Percentiles rank a stretch among this genome's conserved stretches.
Evolutionary conservation across 2,329 filamentous ascomycete species (phyloP).

Genomic region (Pleurostoma richardsiae): DNA sequence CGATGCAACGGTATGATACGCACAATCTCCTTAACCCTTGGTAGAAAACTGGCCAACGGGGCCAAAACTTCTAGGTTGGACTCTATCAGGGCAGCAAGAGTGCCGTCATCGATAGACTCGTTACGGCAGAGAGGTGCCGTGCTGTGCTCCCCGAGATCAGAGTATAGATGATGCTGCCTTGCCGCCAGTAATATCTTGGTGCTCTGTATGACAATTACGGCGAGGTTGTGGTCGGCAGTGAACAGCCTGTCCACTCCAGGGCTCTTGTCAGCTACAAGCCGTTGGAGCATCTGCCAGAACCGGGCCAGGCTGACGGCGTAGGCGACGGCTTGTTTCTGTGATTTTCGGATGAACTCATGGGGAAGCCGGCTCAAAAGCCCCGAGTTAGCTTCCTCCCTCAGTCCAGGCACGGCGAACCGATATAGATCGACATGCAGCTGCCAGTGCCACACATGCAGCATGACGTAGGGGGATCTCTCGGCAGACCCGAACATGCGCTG

Average conservation of each 20-base stretch:
- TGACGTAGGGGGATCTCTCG: slow-evolving; percentile 27
- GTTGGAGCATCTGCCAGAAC: slow-evolving; percentile 27
- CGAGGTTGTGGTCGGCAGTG: slow-evolving; percentile 11
- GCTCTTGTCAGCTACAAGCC: slow-evolving; percentile 18
- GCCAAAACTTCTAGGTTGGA: slow-evolving; percentile 26
- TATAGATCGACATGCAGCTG: slow-evolving; percentile 32
- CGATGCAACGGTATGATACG: background rate
- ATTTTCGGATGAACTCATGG: slow-evolving; percentile 25
- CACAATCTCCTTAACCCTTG: slow-evolving; percentile 10
- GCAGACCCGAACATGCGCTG: slow-evolving; percentile 20
- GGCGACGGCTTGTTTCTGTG: slow-evolving; percentile 31
- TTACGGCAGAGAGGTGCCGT: slow-evolving; percentile 29
- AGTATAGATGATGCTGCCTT: slow-evolving; percentile 26
- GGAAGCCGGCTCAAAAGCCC: slow-evolving; percentile 28
- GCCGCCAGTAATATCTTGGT: slow-evolving; percentile 26
- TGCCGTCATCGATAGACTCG: slow-evolving; percentile 21
- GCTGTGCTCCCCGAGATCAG: slow-evolving; percentile 25
- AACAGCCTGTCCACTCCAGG: slow-evolving; percentile 8
- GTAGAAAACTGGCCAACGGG: slow-evolving; percentile 20
- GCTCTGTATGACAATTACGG: slow-evolving; percentile 12
- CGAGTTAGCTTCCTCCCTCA: slow-evolving; percentile 22
- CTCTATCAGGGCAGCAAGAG: slow-evolving; percentile 24
- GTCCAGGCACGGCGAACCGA: slow-evolving; percentile 29
- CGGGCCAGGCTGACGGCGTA: slow-evolving; percentile 29
- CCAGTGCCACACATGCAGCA: slow-evolving; percentile 29